Conservation (phyloP, 345 rosid species). For the Hypericum perforatum region DNA sequence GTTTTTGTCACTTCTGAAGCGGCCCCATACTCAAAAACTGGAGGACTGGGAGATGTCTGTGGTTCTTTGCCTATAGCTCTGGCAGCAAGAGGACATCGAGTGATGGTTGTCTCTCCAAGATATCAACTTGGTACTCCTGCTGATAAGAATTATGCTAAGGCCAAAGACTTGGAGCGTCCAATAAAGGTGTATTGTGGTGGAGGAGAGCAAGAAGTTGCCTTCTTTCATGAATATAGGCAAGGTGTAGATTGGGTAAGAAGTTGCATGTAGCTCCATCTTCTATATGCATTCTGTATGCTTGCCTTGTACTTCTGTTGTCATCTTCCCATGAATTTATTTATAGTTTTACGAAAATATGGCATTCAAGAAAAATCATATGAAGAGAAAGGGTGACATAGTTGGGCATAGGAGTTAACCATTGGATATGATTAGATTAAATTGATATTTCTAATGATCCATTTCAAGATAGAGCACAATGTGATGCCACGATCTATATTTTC, state of each 20-base stretch:
- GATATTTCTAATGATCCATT: too few relatives aligned
- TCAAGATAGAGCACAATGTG: too few relatives aligned
- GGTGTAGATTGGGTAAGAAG: constrained; percentile 89
- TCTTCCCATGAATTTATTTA: constrained; percentile 4
- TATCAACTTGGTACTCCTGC: constrained; percentile 51
- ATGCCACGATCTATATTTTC: too few relatives aligned
- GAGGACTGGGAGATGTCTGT: constrained; percentile 93
- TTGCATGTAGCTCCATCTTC: neutral
- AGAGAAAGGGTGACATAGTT: too few relatives aligned
- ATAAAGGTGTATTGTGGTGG: constrained; percentile 62
- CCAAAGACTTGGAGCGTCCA: constrained; percentile 33
- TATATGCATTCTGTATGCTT: neutral
- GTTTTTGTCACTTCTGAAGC: constrained; percentile 91
- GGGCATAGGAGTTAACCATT: too few relatives aligned
- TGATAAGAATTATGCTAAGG: constrained; percentile 41
- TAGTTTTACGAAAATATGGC: too few relatives aligned
- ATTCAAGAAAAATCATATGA: too few relatives aligned
- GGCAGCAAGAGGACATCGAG: constrained; percentile 79
- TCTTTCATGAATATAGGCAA: constrained; percentile 74
- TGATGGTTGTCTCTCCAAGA: constrained; percentile 88
- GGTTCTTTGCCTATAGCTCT: constrained; percentile 85
- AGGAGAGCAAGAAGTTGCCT: constrained; percentile 66
- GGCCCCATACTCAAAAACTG: constrained; percentile 94
- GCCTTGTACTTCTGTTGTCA: neutral
- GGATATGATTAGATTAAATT: too few relatives aligned